Evolutionary conservation across 805 yeast species (phyloP).

Genomic region (Monosporozyma yasuniensis): DNA sequence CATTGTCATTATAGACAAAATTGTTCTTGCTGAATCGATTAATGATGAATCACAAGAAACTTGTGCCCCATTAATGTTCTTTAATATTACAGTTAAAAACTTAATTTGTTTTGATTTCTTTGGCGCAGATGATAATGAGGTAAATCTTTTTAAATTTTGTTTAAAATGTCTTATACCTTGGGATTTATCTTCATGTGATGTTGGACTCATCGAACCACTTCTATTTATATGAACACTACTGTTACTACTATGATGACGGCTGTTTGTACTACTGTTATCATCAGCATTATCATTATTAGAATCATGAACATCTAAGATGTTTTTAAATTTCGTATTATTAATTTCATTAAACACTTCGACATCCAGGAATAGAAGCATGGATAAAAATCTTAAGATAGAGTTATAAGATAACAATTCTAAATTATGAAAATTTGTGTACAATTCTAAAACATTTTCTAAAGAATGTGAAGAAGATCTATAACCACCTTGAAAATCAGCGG

Average conservation of each 20-base stretch:
- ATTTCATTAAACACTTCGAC: constrained; percentile 13
- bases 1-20: constrained; percentile 9
- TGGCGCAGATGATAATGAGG: constrained; percentile 9
- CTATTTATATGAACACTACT: background rate
- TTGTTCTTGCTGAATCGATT: constrained; percentile 12
- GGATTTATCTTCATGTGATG: constrained; percentile 6
- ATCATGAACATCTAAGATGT: constrained; percentile 6
- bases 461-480: constrained; percentile 1
- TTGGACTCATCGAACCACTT: background rate
- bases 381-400: constrained; percentile 14
- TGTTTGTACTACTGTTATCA: background rate
- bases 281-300: background rate
- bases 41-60: constrained; percentile 12
- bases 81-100: constrained; percentile 14
- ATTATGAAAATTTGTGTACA: constrained; percentile 8
- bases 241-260: background rate
- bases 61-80: constrained; percentile 13
- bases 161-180: constrained; percentile 16
- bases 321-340: constrained; percentile 10
- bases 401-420: constrained; percentile 13
- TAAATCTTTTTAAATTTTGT: constrained; percentile 21
- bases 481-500: background rate
- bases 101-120: constrained; percentile 7
- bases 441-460: constrained; percentile 10
- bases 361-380: constrained; percentile 14